Evolutionary conservation across 495 filamentous ascomycete species (phyloP), one percentile per base, ranked within the genome.

Genomic region (Penicillium alfredii): DNA sequence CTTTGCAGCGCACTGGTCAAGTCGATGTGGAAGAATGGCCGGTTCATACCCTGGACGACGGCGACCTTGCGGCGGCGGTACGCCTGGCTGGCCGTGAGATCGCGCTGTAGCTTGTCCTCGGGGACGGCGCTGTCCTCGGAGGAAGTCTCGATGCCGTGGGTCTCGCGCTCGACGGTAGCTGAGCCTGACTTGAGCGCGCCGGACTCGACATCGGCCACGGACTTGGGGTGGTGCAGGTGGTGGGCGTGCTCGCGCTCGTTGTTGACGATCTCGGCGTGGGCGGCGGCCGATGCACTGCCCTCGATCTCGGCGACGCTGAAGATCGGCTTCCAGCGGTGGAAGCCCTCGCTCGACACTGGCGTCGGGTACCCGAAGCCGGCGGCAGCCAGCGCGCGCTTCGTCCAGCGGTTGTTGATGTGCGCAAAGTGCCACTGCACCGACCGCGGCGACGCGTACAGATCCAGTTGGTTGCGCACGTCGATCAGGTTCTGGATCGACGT

Each of bases 391-490:
- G 85, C 92, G 10, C 92, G 85, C 66, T 97, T 98, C 20, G 92
- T 92, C 92, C 92, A 98, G 40, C 89, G 80, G 69, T 94, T 97
- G 69, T 81, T 90, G 71, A 98, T 85, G 63, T 82, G 82, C 8
- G 88, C 86, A 44, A 98, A 82, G 60, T 98, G 92, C 88, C 92
- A 97, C 52, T 98, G 88, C 4, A 98, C 88, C 5, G 76, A 68
- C 8, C 88, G 82, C 0, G 92, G 92, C 0, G 82, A 61, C 10
- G 86, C 76, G 56, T 95, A 94, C 9, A 81, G 74, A 60, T 97
- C 92, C 13, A 98, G 79, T 56, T 97, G 93, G 61, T 97, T 98
- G 58, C 92, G 88, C 2, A 98, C 87, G 49, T 98, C 92, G 60
- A 98, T 94, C 24, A 98, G 68, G 58, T 92, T 84, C 66, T 98